phyloP scores from a whole-genome alignment of 2,329 filamentous ascomycete genomes.

The Trichoderma atroviride region DNA sequence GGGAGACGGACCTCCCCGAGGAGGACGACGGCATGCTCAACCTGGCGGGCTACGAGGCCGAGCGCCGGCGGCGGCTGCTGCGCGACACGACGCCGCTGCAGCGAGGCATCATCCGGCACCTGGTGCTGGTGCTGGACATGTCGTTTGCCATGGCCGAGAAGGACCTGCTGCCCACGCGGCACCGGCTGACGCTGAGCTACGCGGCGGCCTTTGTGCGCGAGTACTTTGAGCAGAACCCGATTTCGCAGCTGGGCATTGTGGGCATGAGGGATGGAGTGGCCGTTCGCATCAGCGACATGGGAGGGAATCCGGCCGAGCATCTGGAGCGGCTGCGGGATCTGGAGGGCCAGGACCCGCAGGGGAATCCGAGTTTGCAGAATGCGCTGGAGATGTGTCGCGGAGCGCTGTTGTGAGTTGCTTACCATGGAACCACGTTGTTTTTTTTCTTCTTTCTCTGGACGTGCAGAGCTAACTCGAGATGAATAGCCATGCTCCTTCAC shows the following conservation, averaged over 20 bases:
- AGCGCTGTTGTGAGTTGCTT: constrained; percentile 72
- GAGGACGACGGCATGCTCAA: constrained; percentile 81
- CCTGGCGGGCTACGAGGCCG: constrained; percentile 77
- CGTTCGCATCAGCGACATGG: constrained; percentile 82
- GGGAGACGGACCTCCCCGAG: constrained; percentile 68
- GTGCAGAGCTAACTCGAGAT: constrained; percentile 23
- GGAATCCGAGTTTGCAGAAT: constrained; percentile 85
- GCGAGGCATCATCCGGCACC: constrained; percentile 94
- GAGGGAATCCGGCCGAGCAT: constrained; percentile 88
- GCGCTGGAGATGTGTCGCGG: constrained; percentile 93
- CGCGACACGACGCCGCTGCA: constrained; percentile 95
- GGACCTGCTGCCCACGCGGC: constrained; percentile 86
- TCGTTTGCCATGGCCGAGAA: constrained; percentile 94
- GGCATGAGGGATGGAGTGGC: constrained; percentile 93
- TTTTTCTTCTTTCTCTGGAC: neutral
- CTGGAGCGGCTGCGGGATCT: constrained; percentile 73
- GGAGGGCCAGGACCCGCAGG: constrained; percentile 68
- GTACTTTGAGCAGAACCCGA: constrained; percentile 98
- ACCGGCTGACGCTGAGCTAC: constrained; percentile 79
- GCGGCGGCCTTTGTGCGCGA: constrained; percentile 87
- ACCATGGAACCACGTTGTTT: neutral
- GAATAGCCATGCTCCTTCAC: constrained; percentile 78
- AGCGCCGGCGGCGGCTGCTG: constrained; percentile 77
- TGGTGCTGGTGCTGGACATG: constrained; percentile 88
- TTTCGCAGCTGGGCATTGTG: constrained; percentile 89